Evolutionary conservation across 805 yeast species (phyloP).

Genomic region (Teunomyces atbi): DNA sequence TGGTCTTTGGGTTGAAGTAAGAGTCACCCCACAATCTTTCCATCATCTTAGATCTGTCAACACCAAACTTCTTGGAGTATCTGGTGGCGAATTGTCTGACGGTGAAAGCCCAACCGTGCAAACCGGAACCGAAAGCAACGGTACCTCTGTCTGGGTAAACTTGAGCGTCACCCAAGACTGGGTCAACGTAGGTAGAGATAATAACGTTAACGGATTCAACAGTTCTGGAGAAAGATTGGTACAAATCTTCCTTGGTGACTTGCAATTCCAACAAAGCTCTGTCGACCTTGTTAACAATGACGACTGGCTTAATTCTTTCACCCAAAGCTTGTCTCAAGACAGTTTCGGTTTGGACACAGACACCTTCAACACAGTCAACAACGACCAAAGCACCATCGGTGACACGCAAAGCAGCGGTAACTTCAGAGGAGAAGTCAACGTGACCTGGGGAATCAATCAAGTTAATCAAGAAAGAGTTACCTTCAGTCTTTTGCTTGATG

Average conservation of each 20-base stretch:
- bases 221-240: conserved; percentile 98
- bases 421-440: conserved; percentile 99
- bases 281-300: conserved; percentile 98
- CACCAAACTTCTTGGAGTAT: conserved; percentile 99
- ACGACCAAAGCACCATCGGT: conserved; percentile 99
- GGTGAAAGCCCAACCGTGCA: conserved; percentile 99
- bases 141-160: conserved; percentile 99
- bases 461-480: conserved; percentile 94
- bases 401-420: conserved; percentile 99
- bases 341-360: conserved; percentile 99
- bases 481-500: conserved; percentile 88
- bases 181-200: conserved; percentile 91
- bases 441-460: conserved; percentile 99
- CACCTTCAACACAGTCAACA: conserved; percentile 99
- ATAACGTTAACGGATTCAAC: conserved; percentile 99
- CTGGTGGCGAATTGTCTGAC: conserved; percentile 97
- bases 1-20: conserved; percentile 99
- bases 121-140: conserved; percentile 99
- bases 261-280: conserved; percentile 99
- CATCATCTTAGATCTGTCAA: conserved; percentile 96
- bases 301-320: conserved; percentile 99
- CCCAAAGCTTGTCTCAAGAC: conserved; percentile 98
- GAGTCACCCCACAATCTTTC: conserved; percentile 99
- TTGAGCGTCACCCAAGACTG: conserved; percentile 90
- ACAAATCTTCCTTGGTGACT: conserved; percentile 97